Conservation (phyloP, 495 filamentous ascomycete species). For the Podospora sp. region DNA sequence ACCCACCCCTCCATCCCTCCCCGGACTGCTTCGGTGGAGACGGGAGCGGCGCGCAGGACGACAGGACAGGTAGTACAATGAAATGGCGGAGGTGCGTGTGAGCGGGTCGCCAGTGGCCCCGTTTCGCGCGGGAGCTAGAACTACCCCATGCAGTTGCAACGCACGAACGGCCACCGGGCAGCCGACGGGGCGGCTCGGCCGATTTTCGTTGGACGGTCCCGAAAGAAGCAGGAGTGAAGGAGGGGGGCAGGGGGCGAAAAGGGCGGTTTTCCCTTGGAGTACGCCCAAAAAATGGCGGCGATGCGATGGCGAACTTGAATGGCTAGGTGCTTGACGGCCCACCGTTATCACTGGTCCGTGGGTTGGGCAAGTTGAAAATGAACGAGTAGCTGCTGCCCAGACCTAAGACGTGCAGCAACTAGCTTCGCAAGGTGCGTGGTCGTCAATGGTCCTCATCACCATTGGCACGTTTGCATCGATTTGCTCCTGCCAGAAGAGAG, state of each 20-base stretch:
- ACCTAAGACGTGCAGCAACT: constrained; percentile 18
- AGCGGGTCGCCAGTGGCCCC: neutral
- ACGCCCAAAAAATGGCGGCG: neutral
- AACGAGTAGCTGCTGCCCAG: constrained; percentile 19
- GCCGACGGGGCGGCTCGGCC: constrained; percentile 1
- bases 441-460: neutral
- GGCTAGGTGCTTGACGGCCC: constrained; percentile 5
- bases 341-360: constrained; percentile 20
- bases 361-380: constrained; percentile 16
- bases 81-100: neutral
- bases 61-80: neutral
- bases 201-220: constrained; percentile 1
- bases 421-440: constrained; percentile 13
- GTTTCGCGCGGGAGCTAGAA: neutral
- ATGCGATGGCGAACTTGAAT: constrained; percentile 9
- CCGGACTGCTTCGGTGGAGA: neutral
- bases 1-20: too few relatives aligned
- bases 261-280: neutral
- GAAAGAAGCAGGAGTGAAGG: neutral
- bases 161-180: constrained; percentile 7
- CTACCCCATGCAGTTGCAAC: neutral
- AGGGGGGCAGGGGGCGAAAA: neutral
- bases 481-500: neutral
- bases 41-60: neutral
- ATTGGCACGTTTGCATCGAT: constrained; percentile 7